Conservation (phyloP, 768 basidiomycete genomes). For the Roridomyces roridus region DNA sequence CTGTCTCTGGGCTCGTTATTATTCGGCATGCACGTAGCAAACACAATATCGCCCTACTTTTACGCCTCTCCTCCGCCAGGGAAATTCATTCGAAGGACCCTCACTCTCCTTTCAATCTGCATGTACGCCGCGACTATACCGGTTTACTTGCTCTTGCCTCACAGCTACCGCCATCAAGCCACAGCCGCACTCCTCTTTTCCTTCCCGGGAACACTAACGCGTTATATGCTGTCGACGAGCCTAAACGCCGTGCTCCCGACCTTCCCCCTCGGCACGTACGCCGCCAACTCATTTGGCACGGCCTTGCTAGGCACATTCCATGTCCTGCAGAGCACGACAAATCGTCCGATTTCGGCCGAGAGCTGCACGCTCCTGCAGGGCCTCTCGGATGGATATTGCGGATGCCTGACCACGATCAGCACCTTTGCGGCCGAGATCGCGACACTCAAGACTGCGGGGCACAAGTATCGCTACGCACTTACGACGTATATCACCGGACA, state of each 20-base stretch:
- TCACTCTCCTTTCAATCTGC: constrained; percentile 63
- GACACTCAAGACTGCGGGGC: constrained; percentile 58
- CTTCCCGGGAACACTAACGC: constrained; percentile 86
- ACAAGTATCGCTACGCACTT: constrained; percentile 69
- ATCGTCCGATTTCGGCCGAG: constrained; percentile 48
- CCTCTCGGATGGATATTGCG: constrained; percentile 91
- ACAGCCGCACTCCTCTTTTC: constrained; percentile 90
- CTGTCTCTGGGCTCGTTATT: constrained; percentile 78
- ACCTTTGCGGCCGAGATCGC: constrained; percentile 86
- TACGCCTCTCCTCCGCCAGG: constrained; percentile 49
- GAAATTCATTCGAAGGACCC: constrained; percentile 50
- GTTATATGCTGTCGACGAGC: constrained; percentile 75
- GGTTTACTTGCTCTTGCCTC: constrained; percentile 77
- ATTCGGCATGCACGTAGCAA: constrained; percentile 73
- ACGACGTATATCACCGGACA: constrained; percentile 77
- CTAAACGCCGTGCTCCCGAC: constrained; percentile 70
- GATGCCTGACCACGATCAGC: constrained; percentile 92
- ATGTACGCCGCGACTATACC: constrained; percentile 79
- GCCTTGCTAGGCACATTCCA: constrained; percentile 79
- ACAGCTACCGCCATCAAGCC: constrained; percentile 73
- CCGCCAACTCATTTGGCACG: constrained; percentile 80
- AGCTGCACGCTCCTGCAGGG: constrained; percentile 82
- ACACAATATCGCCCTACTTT: constrained; percentile 44
- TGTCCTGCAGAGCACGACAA: constrained; percentile 64
- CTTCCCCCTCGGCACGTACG: constrained; percentile 82